Base-by-base conservation (phyloP, 1,284 basidiomycete genomes). In the Microbotryum intermedium region DNA sequence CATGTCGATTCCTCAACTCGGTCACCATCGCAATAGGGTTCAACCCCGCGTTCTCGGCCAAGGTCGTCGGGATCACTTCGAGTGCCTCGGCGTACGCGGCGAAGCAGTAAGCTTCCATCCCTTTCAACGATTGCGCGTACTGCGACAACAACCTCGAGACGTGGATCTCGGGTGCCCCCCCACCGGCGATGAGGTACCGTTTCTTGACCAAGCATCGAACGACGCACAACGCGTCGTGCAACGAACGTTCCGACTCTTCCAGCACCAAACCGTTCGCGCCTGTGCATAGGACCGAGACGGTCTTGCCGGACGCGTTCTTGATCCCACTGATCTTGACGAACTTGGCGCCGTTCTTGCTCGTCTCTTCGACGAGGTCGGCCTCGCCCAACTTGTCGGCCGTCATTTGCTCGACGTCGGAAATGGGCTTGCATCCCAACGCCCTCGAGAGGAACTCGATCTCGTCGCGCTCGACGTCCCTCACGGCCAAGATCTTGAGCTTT, bases 71-170 rank as follows among this genome's bases (percentile, higher is more conserved):
- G 69, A 99, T 97, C 63, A 98, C 87, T 77, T 98, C 95, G 59
- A 99, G 82, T 6, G 95, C 92, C 73, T 98, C 95, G 43, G 95
- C 92, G 71, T 92, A 99, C 4, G 93, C 93, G 74, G 95, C 89
- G 85, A 94, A 97, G 76, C 95, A 97, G 77, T 98, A 98, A 8
- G 93, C 90, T 77, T 98, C 93, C 87, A 97, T 97, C 56, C 95
- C 94, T 76, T 88, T 95, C 68, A 98, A 82, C 0, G 91, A 88
- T 70, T 95, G 90, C 6, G 93, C 86, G 72, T 95, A 84, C 75
- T 97, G 89, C 6, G 90, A 86, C 44, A 99, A 81, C 66, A 89
- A 79, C 46, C 93, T 84, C n/a, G 95, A 97, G 56, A 97, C 87
- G 75, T 98, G 91, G 70, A 98, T 95, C 77, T 99, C 95, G 29